These are phyloP conservation scores for Phytophthora sojae DNA, from an alignment of 352 stramenopile species.

Conservation along the genomic window DNA sequence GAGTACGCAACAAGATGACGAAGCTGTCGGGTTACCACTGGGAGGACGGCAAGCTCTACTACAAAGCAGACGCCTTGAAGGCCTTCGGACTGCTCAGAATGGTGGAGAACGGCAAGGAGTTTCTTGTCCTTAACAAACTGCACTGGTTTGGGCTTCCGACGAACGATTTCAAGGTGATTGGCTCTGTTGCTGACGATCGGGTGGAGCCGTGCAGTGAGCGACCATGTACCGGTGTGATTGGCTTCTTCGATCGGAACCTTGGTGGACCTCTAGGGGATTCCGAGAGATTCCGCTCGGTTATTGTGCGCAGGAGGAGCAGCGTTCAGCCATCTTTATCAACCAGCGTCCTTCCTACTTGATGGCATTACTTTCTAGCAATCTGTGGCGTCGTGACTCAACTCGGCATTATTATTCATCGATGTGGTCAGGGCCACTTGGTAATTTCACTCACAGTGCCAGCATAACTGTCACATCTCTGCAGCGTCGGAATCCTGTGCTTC, in stretches of 20 bases:
- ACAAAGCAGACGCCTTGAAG: slow-evolving; percentile 17
- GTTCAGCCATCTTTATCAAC: not conserved
- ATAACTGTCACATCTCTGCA: too few relatives aligned
- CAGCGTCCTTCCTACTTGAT: not conserved
- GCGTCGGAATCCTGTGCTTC: too few relatives aligned
- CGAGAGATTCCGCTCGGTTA: not conserved
- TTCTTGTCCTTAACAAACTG: slow-evolving; percentile 22
- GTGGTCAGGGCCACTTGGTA: too few relatives aligned
- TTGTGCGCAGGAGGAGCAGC: not conserved
- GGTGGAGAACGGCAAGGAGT: slow-evolving; percentile 19
- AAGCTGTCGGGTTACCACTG: slow-evolving; percentile 19
- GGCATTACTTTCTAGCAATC: not conserved
- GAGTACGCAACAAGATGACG: slow-evolving; percentile 16
- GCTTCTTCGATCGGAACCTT: slow-evolving; percentile 23
- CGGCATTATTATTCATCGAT: too few relatives aligned
- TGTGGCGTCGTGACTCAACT: too few relatives aligned
- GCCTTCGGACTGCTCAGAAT: slow-evolving; percentile 31
- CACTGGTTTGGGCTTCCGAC: slow-evolving; percentile 17
- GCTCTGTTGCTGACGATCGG: slow-evolving; percentile 2
- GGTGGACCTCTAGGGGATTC: slow-evolving; percentile 1
- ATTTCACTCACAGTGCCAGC: too few relatives aligned
- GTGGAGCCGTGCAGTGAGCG: slow-evolving; percentile 18
- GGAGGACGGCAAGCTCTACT: slow-evolving; percentile 11
- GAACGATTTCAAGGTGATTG: slow-evolving; percentile 25
- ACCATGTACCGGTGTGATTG: slow-evolving; percentile 17